These are phyloP conservation scores for Trichoderma lentiforme DNA, from an alignment of 2,329 filamentous ascomycete genomes.

Conservation along the genomic window DNA sequence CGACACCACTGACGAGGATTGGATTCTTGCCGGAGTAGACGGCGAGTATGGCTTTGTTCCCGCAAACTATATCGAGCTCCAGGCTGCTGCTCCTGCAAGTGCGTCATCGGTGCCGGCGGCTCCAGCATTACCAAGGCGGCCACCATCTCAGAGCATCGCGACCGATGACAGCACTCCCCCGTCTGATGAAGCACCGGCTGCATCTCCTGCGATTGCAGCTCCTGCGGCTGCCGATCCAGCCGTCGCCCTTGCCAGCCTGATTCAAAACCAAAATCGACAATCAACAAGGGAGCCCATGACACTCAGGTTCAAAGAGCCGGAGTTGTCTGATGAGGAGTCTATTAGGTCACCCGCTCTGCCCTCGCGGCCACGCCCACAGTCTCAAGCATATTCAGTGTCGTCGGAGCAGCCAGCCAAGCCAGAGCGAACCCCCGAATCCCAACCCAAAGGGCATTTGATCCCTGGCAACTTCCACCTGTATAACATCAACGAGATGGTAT, in stretches of 20 bases:
- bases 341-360: conserved; percentile 39
- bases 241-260: conserved; percentile 53
- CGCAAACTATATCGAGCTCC: conserved; percentile 87
- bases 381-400: conserved; percentile 8
- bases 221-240: conserved; percentile 49
- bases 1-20: conserved; percentile 89
- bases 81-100: conserved; percentile 45
- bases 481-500: conserved; percentile 96
- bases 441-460: conserved; percentile 47
- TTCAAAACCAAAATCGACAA: conserved; percentile 47
- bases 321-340: conserved; percentile 31
- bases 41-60: conserved; percentile 92
- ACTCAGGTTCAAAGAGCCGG: conserved; percentile 26
- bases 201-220: conserved; percentile 48
- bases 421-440: conserved; percentile 31
- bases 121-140: conserved; percentile 45
- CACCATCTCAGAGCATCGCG: conserved; percentile 33
- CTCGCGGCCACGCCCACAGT: conserved; percentile 29
- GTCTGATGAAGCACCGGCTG: conserved; percentile 36
- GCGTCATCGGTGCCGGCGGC: conserved; percentile 36
- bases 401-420: conserved; percentile 31
- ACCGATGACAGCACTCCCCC: background rate
- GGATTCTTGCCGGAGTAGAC: conserved; percentile 85
- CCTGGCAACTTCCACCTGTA: conserved; percentile 89
- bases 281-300: conserved; percentile 26